Evolutionary conservation across 768 basidiomycete genomes (phyloP), one percentile per base, ranked within the genome.

Genomic region (Leccinum imitatum): DNA sequence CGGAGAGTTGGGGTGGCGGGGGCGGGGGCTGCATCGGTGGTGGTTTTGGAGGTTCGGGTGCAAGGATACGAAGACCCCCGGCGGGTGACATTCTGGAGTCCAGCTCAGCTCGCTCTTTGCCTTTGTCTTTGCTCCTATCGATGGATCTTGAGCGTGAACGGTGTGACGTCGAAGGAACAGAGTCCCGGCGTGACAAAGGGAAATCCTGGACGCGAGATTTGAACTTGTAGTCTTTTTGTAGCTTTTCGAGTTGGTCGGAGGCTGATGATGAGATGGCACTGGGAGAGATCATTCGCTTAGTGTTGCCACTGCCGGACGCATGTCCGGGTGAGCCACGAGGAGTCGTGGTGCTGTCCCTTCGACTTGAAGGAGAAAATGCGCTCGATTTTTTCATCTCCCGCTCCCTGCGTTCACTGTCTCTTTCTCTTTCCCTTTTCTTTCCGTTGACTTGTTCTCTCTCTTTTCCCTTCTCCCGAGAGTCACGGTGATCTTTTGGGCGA

Each of bases 171-270:
- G 59, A 59, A 25, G 59, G 41, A 31, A 35, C 57, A 31, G 44
- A 48, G 51, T 64, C 59, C 54, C 65, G 61, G 23, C 53, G 60
- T 23, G 41, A 35, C 11, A 56, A n/a, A 17, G 60, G 31, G 14
- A 25, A 55, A 8, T 53, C 62, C 8, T 39, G 50, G 41, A 23
- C 30, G 46, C 27, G 50, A 55, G 58, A 25, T 10, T 33, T 33
- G 4, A 1, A 44, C 41, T n/a, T 41, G 39, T 53, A 50, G 55
- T 70, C 67, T 30, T 56, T 70, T 54, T 64, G 64, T 19, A 62
- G n/a, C 50, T 21, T 60, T 54, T 70, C 74, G 9, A 66, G 65
- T 6, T 63, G 59, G 57, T 74, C 74, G 46, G 73, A 74, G 21
- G 33, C 33, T 33, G 59, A 47, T 6, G 59, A 14, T 11, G 72